A percentile compares a stretch with the other conserved stretches of the same genome.
phyloP scores from a whole-genome alignment of 768 basidiomycete species.

The Russula lepida region DNA sequence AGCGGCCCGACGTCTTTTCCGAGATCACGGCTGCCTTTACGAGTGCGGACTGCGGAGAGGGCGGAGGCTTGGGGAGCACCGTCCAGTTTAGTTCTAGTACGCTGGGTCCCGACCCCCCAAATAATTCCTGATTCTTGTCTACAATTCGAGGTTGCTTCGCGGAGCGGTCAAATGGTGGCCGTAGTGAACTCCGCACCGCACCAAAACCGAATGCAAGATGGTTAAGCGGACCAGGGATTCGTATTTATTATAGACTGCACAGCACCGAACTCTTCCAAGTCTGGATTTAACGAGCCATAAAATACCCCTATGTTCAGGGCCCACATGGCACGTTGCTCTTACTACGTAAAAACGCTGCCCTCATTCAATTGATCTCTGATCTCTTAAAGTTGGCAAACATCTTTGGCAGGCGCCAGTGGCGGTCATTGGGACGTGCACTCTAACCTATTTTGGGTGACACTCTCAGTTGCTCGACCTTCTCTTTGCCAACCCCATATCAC shows the following conservation, averaged over 20 bases:
- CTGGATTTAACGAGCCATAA: background rate
- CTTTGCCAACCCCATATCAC: background rate
- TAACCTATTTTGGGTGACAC: background rate
- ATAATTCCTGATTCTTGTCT: background rate
- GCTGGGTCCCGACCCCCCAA: too few relatives aligned
- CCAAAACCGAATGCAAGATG: background rate
- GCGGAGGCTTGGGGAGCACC: background rate
- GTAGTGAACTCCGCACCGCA: background rate
- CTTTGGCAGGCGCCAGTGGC: too few relatives aligned
- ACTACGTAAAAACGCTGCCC: background rate
- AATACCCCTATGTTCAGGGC: background rate
- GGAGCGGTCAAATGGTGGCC: background rate
- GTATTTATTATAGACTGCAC: background rate
- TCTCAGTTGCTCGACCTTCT: too few relatives aligned
- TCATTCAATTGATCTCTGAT: background rate
- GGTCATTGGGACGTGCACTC: background rate
- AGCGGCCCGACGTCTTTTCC: constrained; percentile 4
- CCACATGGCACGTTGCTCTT: background rate
- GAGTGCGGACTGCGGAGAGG: background rate
- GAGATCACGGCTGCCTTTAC: background rate
- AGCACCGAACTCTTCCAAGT: background rate
- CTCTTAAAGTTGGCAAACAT: too few relatives aligned
- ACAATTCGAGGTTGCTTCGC: background rate
- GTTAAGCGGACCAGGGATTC: background rate
- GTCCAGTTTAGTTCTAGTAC: background rate